Evolutionary conservation across 495 filamentous ascomycete species (phyloP).

Genomic region (Aspergillus homomorphus): DNA sequence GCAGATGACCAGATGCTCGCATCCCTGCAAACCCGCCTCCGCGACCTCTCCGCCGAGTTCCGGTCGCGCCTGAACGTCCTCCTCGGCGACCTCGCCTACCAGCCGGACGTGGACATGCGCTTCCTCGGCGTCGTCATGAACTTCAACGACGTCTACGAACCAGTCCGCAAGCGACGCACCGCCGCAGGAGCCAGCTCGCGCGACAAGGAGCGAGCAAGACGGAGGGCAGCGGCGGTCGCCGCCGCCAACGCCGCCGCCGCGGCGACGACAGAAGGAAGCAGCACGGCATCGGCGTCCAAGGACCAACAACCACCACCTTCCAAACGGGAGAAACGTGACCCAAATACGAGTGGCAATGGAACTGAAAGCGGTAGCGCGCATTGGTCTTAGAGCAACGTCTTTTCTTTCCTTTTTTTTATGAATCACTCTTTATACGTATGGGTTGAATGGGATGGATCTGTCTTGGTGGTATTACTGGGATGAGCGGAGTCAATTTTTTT

Average conservation of each 20-base stretch:
- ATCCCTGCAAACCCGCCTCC: conserved; percentile 67
- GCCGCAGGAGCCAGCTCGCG: conserved; percentile 24
- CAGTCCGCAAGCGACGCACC: conserved; percentile 55
- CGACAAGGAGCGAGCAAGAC: conserved; percentile 40
- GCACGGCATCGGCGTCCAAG: conserved; percentile 7
- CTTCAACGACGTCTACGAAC: conserved; percentile 95
- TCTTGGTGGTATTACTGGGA: too few species aligned
- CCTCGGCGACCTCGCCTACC: conserved; percentile 84
- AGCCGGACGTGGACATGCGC: conserved; percentile 92
- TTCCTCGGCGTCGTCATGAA: conserved; percentile 97
- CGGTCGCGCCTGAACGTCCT: conserved; percentile 69
- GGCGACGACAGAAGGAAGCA: conserved; percentile 3
- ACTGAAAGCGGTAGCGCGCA: background rate
- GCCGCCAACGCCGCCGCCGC: conserved; percentile 17
- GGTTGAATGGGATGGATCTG: too few species aligned
- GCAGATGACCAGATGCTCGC: conserved; percentile 69
- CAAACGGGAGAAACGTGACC: conserved; percentile 25
- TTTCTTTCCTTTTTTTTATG: background rate
- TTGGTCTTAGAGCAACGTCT: background rate
- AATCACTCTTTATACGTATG: too few species aligned
- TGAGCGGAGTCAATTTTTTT: too few species aligned
- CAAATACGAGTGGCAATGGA: conserved; percentile 6
- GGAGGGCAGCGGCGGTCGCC: conserved; percentile 28
- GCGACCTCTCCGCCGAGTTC: conserved; percentile 70
- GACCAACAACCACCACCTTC: conserved; percentile 13